Evolutionary conservation across 164 flowering plant genomes (phyloP), one percentile per base, ranked within the genome.

Genomic region (Annona cherimola): DNA sequence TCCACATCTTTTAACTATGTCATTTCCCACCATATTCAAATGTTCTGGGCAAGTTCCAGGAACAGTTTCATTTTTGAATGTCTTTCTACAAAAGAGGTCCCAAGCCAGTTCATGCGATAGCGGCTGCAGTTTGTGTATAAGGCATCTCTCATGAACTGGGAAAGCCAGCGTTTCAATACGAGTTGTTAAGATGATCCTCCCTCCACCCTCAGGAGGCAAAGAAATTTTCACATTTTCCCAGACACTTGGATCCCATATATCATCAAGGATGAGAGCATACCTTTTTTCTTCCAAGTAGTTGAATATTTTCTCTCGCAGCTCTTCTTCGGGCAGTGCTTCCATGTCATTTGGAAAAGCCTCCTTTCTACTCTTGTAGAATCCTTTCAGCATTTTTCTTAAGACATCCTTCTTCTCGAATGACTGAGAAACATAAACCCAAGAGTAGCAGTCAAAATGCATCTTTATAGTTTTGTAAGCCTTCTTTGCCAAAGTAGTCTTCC

Each of bases 221-320:
- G 81, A 85, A 14, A 71, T 75, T 9, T 57, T 66, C 45, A 87
- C 75, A 41, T 66, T 62, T 12, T 5, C 40, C 90, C 90, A 87
- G 82, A 84, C 79, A 1, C 60, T 20, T 20, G 63, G 39, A 20
- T 83, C 75, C 87, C 87, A 82, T 20, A 85, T 84, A 71, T 87
- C 87, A 66, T 87, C 90, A 78, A 84, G 69, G 42, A 83, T 87
- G 64, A 87, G 63, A 71, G 85, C 42, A 66, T 76, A 87, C 77
- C 78, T 80, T 80, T 83, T 83, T 0, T 82, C 82, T 64, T 54
- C 59, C 42, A 85, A 83, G 63, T 75, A 77, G 39, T 76, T 76
- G 12, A 82, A 69, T 20, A 85, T 82, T 73, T 79, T 82, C 80
- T 69, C 2, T 78, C 78, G 71, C 79, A 84, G 45, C 81, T 81